Percentiles rank a stretch among this genome's conserved stretches.
Conservation (phyloP, 208 protist species). For the Naegleria gruberi region DNA sequence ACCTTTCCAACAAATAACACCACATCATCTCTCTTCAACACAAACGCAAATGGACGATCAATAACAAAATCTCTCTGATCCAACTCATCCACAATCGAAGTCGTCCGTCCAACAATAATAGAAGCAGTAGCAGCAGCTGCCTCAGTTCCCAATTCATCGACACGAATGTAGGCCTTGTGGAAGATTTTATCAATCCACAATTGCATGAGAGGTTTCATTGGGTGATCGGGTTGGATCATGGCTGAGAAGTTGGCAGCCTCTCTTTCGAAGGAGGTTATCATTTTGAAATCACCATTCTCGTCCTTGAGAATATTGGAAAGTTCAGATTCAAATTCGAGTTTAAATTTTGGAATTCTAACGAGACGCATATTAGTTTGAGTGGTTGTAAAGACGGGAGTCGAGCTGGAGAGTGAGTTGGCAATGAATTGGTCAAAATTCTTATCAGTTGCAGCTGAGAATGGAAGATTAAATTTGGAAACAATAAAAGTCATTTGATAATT, state of each 20-base stretch:
- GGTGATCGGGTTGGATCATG: no score
- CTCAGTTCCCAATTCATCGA: neutral
- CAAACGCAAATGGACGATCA: neutral
- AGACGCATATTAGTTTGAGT: neutral
- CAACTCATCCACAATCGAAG: neutral
- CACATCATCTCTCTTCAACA: neutral
- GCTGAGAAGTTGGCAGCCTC: neutral
- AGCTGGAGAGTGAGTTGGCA: neutral
- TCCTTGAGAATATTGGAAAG: neutral
- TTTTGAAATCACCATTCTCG: neutral
- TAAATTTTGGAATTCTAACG: neutral
- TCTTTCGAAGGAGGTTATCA: neutral
- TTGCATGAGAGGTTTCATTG: neutral
- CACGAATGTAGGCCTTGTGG: neutral
- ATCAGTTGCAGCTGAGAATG: neutral
- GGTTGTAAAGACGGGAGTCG: neutral
- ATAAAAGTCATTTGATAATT: neutral
- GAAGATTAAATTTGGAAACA: neutral
- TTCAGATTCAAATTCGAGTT: neutral
- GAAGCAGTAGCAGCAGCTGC: constrained; percentile 8
- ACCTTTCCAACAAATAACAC: neutral
- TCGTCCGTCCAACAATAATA: neutral
- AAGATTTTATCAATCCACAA: neutral
- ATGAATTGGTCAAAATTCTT: neutral
- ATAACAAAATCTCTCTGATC: neutral